Conservation (phyloP, 305 asterid genomes). For the Fraxinus baroniana region DNA sequence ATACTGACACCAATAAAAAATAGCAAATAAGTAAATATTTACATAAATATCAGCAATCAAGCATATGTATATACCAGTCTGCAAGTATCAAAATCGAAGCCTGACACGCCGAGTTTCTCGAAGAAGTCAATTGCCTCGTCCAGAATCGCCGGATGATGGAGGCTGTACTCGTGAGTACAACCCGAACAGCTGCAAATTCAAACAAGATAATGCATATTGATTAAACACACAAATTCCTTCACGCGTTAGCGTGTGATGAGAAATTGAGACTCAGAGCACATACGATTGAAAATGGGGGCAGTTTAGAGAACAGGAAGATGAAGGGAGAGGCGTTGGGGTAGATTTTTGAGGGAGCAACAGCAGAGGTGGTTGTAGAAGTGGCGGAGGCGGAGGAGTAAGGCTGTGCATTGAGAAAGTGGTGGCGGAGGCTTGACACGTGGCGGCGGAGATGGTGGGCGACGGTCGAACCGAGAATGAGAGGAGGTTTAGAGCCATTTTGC, state of each 20-base stretch:
- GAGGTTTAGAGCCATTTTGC: conserved; percentile 23
- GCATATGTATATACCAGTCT: conserved; percentile 53
- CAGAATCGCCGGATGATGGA: conserved; percentile 65
- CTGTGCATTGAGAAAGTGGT: neutral
- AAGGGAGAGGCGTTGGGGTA: conserved; percentile 29
- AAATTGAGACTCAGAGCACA: neutral
- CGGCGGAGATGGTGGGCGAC: conserved; percentile 8
- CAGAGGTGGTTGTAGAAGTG: conserved; percentile 19
- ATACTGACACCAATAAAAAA: conserved; percentile 5
- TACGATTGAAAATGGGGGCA: conserved; percentile 77
- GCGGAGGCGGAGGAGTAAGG: conserved; percentile 23
- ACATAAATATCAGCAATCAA: neutral
- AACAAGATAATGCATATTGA: neutral
- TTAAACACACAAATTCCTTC: neutral
- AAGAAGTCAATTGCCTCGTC: conserved; percentile 62
- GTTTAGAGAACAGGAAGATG: conserved; percentile 58
- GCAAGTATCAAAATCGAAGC: conserved; percentile 70
- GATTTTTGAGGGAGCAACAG: conserved; percentile 25
- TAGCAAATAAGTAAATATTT: neutral
- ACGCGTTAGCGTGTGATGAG: neutral
- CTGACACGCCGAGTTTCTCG: conserved; percentile 50
- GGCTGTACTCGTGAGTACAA: conserved; percentile 76
- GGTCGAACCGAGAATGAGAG: conserved; percentile 23
- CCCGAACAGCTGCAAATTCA: conserved; percentile 78
- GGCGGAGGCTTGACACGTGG: conserved; percentile 19